A percentile compares a stretch with the other conserved stretches of the same genome.
phyloP scores from a whole-genome alignment of 2,329 filamentous ascomycete species.

The Cladosporium velox region DNA sequence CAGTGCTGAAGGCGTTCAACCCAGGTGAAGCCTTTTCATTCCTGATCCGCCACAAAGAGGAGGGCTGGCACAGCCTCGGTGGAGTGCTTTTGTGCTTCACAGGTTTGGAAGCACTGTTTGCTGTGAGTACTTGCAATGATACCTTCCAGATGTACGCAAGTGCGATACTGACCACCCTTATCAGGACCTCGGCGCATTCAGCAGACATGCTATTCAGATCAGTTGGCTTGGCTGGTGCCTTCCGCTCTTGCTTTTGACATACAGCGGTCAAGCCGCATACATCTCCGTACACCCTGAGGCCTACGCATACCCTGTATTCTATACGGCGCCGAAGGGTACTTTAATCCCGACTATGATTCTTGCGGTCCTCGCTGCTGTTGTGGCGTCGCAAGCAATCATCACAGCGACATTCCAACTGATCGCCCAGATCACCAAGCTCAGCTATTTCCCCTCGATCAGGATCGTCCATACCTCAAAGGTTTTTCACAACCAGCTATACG shows the following conservation, averaged over 20 bases:
- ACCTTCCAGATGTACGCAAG: too few relatives aligned
- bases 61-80: conserved; percentile 64
- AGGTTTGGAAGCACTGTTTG: conserved; percentile 76
- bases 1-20: conserved; percentile 56
- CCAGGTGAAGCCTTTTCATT: conserved; percentile 62
- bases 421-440: conserved; percentile 71
- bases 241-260: conserved; percentile 67
- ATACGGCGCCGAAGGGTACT: conserved; percentile 66
- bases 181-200: conserved; percentile 69
- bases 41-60: conserved; percentile 59
- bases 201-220: conserved; percentile 64
- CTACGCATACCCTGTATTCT: conserved; percentile 74
- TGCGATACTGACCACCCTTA: background rate
- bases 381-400: conserved; percentile 78
- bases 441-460: conserved; percentile 75
- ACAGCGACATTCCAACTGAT: conserved; percentile 68
- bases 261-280: conserved; percentile 73
- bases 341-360: conserved; percentile 69
- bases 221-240: conserved; percentile 67
- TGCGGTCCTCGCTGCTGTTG: conserved; percentile 66
- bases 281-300: conserved; percentile 63
- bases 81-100: conserved; percentile 75
- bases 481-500: conserved; percentile 75
- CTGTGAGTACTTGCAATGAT: conserved; percentile 34
- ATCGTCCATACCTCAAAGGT: conserved; percentile 68